Percentiles rank a stretch among this genome's conserved stretches.
Conservation (phyloP, 2,329 filamentous ascomycete genomes). For the Nothopassalora personata region DNA sequence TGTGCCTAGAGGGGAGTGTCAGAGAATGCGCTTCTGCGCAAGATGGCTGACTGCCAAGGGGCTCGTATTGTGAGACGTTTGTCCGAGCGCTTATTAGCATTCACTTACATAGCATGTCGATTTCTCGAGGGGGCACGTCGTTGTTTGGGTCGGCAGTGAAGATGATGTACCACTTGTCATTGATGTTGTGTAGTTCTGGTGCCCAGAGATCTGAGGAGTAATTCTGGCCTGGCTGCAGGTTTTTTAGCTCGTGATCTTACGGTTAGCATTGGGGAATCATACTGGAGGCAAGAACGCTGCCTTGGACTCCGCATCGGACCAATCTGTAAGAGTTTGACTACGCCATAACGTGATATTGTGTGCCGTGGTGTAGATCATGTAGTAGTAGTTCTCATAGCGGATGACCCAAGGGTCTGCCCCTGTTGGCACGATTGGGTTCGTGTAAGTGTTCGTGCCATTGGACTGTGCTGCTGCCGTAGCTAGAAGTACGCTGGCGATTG, state of each 20-base stretch:
- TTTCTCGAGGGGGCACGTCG: constrained; percentile 43
- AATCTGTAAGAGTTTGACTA: constrained; percentile 40
- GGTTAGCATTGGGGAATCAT: constrained; percentile 1
- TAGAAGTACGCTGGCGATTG: constrained; percentile 10
- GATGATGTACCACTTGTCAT: constrained; percentile 47
- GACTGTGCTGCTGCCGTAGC: constrained; percentile 14
- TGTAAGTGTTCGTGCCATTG: constrained; percentile 35
- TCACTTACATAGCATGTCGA: constrained; percentile 41
- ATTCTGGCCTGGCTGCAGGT: constrained; percentile 30
- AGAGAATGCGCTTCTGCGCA: constrained; percentile 25
- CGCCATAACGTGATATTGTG: constrained; percentile 41
- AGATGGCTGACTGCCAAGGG: not conserved
- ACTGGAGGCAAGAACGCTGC: constrained; percentile 39
- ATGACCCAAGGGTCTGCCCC: constrained; percentile 46
- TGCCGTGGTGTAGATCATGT: constrained; percentile 43
- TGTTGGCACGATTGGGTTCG: constrained; percentile 41
- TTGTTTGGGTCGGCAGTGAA: constrained; percentile 48
- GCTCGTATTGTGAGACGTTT: not conserved
- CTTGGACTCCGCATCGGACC: constrained; percentile 41
- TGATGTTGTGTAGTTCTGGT: constrained; percentile 46
- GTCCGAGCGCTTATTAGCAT: constrained; percentile 7
- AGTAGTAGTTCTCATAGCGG: constrained; percentile 39
- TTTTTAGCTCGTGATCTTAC: not conserved
- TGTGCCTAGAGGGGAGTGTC: not conserved
- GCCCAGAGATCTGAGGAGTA: constrained; percentile 49